Conservation (phyloP, 2,329 filamentous ascomycete species). For the Pyrenophora graminea region DNA sequence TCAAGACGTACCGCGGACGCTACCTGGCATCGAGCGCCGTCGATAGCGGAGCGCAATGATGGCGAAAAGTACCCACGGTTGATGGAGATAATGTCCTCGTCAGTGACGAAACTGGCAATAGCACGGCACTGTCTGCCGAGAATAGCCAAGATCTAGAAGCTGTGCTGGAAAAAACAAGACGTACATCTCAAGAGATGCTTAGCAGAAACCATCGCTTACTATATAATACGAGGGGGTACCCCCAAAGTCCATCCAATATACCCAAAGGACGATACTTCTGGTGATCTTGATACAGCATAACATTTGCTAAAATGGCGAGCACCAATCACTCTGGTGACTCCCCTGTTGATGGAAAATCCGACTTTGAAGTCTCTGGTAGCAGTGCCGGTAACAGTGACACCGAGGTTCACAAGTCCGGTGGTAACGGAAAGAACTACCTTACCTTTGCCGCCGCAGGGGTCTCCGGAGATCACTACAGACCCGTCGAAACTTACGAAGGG, state of each 20-base stretch:
- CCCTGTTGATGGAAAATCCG: conserved; percentile 23
- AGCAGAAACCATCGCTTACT: too few relatives aligned
- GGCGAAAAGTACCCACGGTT: background rate
- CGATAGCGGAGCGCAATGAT: too few relatives aligned
- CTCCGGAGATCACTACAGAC: conserved; percentile 50
- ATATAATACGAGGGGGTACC: too few relatives aligned
- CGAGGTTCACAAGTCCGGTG: conserved; percentile 10
- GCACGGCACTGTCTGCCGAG: too few relatives aligned
- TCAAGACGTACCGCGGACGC: conserved; percentile 15
- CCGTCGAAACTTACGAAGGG: conserved; percentile 63
- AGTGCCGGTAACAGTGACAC: conserved; percentile 23
- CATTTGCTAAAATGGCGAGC: conserved; percentile 1
- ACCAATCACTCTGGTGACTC: conserved; percentile 6
- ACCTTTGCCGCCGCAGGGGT: conserved; percentile 46
- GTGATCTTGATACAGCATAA: conserved; percentile 8
- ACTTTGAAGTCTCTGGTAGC: conserved; percentile 24
- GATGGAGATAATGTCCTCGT: background rate
- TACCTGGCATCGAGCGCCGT: background rate
- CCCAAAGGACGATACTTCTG: background rate
- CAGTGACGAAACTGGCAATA: too few relatives aligned
- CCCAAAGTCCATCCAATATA: too few relatives aligned
- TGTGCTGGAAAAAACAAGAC: too few relatives aligned
- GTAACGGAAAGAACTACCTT: conserved; percentile 23
- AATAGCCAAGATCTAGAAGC: too few relatives aligned
- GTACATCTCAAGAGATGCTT: too few relatives aligned